Base-by-base conservation (phyloP, 495 filamentous ascomycete genomes). In the Evernia prunastri region DNA sequence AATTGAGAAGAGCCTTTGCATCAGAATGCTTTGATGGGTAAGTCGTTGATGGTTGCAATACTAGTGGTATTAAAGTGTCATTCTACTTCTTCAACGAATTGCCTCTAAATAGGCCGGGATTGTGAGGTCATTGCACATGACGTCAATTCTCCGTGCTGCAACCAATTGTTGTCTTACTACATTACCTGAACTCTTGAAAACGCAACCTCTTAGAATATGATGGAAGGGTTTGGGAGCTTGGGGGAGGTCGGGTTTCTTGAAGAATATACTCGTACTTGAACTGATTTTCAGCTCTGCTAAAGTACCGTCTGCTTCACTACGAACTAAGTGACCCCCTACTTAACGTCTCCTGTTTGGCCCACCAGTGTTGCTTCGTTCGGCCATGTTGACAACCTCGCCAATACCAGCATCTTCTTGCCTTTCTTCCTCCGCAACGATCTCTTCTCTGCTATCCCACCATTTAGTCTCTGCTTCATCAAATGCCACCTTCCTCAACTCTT, bases 401-500 rank as follows among this genome's bases (percentile, higher is more conserved):
- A 97, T 97, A 23, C 94, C 94, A 35, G 92, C 90, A 45, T 89
- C 92, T 76, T 96, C 92, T 74, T 97, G 93, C 76, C 96, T 92
- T 76, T 97, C 93, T 76, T 98, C 94, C 67, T 97, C 78, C 11
- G 86, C 89, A 63, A 86, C 88, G 66, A 98, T 89, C 76, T 98
- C 94, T 75, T 98, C 94, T 68, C 94, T 81, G 72, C 89, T 92
- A 79, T 96, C 94, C 94, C 94, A 98, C 94, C 94, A 98, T 72
- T 92, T 96, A 73, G 90, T 89, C 77, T 98, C 94, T 49, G 91
- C 91, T 63, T 87, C 79, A 67, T 89, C 85, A 72, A 97, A 98
- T 4, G 92, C 94, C 57, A 83, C 85, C 66, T 92, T 89, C 70
- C 92, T 89, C 64, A 97, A 81, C 77, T 97, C 94, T 78, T 98